These are phyloP conservation scores for Zymoseptoria brevis DNA, from an alignment of 2,329 filamentous ascomycete genomes.

Conservation along the genomic window DNA sequence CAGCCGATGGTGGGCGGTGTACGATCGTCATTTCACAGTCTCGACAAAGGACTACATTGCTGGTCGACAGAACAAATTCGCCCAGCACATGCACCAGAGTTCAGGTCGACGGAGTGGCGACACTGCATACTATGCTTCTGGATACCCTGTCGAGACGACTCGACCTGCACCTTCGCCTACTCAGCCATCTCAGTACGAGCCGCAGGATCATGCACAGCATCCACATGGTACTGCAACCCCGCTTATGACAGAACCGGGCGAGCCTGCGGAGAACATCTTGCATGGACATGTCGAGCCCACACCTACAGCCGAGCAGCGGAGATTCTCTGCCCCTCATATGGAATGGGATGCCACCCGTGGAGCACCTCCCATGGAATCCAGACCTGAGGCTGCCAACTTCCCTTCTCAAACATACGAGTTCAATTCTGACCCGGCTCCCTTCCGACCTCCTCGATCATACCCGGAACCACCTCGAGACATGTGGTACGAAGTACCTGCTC, in stretches of 20 bases:
- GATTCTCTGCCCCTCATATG: constrained; percentile 50
- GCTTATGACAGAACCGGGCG: constrained; percentile 37
- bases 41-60: constrained; percentile 18
- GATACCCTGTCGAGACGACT: constrained; percentile 20
- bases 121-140: constrained; percentile 16
- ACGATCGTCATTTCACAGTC: constrained; percentile 71
- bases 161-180: constrained; percentile 14
- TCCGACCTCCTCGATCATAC: constrained; percentile 67
- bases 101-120: not conserved
- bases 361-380: constrained; percentile 55
- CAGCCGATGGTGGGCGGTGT: constrained; percentile 87
- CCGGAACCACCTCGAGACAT: constrained; percentile 79
- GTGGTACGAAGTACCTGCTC: constrained; percentile 73
- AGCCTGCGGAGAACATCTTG: constrained; percentile 36
- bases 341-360: constrained; percentile 58
- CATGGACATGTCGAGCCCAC: constrained; percentile 37
- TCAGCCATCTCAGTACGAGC: constrained; percentile 3
- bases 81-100: constrained; percentile 2
- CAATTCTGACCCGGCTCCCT: constrained; percentile 66
- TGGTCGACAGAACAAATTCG: constrained; percentile 10
- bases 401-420: constrained; percentile 73
- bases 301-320: constrained; percentile 40
- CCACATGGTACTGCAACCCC: constrained; percentile 8
- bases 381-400: constrained; percentile 79
- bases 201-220: constrained; percentile 5